Base-by-base conservation (phyloP, 192 early-diverging fungal genomes). In the Phlyctochytrium bullatum region DNA sequence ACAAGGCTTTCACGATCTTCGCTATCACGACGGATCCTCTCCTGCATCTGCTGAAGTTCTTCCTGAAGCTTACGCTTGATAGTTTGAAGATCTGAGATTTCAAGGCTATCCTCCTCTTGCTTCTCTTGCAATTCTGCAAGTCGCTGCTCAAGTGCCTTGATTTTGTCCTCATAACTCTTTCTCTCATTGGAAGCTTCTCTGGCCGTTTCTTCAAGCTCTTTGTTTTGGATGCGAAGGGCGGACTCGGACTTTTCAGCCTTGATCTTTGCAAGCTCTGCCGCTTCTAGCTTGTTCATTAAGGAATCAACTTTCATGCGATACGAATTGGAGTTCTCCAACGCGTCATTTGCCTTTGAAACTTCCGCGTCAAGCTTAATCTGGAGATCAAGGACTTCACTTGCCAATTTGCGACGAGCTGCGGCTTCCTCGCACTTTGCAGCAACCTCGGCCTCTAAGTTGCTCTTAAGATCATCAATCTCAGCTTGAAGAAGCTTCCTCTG, bases 241-340 rank as follows among this genome's bases (percentile, higher is more conserved):
- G 77, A 81, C 34, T 90, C 94, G 36, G 69, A 71, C 76, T 93
- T 93, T 58, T 92, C 90, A 23, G 90, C 90, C 67, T 91, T 89
- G 47, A 88, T 73, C 36, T 88, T 80, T 51, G 78, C 80, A 34
- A 92, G 71, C 65, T 90, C 88, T 1, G 89, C 88, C 3, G 79
- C 72, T 51, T 92, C 90, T n/a, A 88, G 67, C 58, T 84, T 82
- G 6, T 72, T 73, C 62, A 80, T 62, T 0, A 79, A 73, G 16
- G 78, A 65, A 47, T 92, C 86, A 2, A 82, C 78, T 28, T 81
- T 76, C 2, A 77, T 32, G 51, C 82, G 86, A 73, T 88, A 88
- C 25, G 79, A 36, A 28, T 68, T 64, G n/a, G 86, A 67, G 0
- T 77, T 67, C 31, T 91, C 88, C 31, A 71, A 63, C 1, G 88